phyloP scores from a whole-genome alignment of 805 yeast genomes.

The Nakazawaea ambrosiae region DNA sequence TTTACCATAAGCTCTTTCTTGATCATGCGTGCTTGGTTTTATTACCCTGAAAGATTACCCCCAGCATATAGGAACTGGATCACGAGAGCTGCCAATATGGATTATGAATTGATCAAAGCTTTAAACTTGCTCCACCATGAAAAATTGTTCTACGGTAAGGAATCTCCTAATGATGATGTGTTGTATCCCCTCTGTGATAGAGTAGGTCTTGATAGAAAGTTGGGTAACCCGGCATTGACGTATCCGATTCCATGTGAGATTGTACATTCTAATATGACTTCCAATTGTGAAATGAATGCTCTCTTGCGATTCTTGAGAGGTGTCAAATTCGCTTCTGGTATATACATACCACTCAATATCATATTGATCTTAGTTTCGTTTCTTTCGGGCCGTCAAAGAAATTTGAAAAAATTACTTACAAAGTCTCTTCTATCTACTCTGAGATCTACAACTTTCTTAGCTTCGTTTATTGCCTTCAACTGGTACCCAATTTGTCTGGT shows the following conservation, averaged over 20 bases:
- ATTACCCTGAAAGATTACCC: constrained; percentile 31
- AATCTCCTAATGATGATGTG: constrained; percentile 21
- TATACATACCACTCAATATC: constrained; percentile 35
- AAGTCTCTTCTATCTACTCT: constrained; percentile 17
- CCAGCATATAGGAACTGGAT: constrained; percentile 40
- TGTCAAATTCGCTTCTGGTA: constrained; percentile 29
- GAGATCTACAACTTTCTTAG: constrained; percentile 37
- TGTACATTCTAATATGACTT: constrained; percentile 32
- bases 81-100: constrained; percentile 42
- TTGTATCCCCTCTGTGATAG: constrained; percentile 26
- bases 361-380: constrained; percentile 20
- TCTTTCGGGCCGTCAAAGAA: constrained; percentile 8
- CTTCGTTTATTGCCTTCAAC: constrained; percentile 31
- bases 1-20: constrained; percentile 25
- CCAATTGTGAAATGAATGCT: constrained; percentile 39
- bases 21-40: constrained; percentile 33
- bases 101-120: constrained; percentile 27
- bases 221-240: constrained; percentile 22
- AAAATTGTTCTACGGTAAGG: constrained; percentile 28
- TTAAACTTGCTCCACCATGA: constrained; percentile 26
- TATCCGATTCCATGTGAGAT: constrained; percentile 32
- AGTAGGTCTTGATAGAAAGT: constrained; percentile 26
- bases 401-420: constrained; percentile 12
- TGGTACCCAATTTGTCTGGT: constrained; percentile 44
- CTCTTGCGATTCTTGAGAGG: constrained; percentile 37